A percentile compares a stretch with the other conserved stretches of the same genome.
These are phyloP conservation scores for Oryza punctata DNA, from an alignment of 176 grass and related monocot genomes.

Conservation along the genomic window DNA sequence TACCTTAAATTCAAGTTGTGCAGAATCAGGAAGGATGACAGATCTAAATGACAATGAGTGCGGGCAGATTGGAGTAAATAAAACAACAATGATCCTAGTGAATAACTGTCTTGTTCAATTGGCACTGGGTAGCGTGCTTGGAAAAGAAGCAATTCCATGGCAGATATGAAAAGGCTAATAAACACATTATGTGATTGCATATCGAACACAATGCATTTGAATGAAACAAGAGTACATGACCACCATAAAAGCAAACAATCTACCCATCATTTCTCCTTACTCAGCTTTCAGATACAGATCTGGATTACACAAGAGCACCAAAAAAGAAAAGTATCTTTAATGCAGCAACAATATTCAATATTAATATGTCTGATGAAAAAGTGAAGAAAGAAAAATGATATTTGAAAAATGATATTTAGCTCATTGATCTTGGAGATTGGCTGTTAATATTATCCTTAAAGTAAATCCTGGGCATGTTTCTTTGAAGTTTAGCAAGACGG, in stretches of 20 bases:
- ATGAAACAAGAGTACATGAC: not conserved
- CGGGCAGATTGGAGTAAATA: slow-evolving; percentile 86
- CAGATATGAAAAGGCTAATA: not conserved
- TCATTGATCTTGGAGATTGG: not conserved
- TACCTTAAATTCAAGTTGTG: slow-evolving; percentile 90
- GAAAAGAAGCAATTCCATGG: not conserved
- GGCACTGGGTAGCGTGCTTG: not conserved
- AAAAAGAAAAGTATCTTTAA: not conserved
- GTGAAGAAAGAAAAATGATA: not conserved
- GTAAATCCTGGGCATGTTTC: not conserved
- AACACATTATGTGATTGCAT: not conserved
- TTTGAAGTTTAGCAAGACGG: not conserved
- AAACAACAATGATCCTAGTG: slow-evolving; percentile 19
- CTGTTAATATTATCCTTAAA: slow-evolving; percentile 5
- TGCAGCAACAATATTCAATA: not conserved
- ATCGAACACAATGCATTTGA: not conserved
- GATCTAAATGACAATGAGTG: slow-evolving; percentile 94
- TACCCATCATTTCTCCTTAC: slow-evolving; percentile 9
- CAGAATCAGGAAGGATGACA: slow-evolving; percentile 95
- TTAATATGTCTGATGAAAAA: not conserved
- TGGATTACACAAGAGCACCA: not conserved
- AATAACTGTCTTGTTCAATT: not conserved
- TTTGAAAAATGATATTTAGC: not conserved
- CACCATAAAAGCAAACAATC: slow-evolving; percentile 19
- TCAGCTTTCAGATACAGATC: not conserved